Evolutionary conservation across 164 flowering plant species (phyloP).

Genomic region (Hamamelis virginiana): DNA sequence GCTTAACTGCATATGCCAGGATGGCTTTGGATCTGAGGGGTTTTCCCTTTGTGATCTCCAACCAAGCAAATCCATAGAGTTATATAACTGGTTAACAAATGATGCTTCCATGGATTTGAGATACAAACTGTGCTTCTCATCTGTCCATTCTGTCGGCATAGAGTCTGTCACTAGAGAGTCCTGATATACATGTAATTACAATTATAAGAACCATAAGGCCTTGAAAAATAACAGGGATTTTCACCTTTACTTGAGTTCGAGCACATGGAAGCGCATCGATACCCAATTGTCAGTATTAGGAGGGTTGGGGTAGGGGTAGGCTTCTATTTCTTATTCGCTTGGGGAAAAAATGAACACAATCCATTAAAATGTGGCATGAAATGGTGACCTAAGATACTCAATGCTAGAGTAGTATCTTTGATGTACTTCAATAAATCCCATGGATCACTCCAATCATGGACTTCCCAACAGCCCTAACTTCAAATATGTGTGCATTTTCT

Average conservation of each 20-base stretch:
- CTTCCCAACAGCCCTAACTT: too few relatives aligned
- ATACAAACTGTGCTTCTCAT: slow-evolving; percentile 83
- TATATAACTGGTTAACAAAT: slow-evolving; percentile 59
- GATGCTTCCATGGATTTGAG: slow-evolving; percentile 84
- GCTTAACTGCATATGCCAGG: slow-evolving; percentile 12
- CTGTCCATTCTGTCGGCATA: slow-evolving; percentile 63
- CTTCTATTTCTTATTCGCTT: too few relatives aligned
- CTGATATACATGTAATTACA: slow-evolving; percentile 24
- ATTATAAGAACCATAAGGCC: neutral
- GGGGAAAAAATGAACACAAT: too few relatives aligned
- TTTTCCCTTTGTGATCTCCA: slow-evolving; percentile 22
- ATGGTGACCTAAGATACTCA: too few relatives aligned
- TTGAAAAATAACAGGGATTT: neutral
- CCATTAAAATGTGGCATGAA: too few relatives aligned
- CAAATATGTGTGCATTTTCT: too few relatives aligned
- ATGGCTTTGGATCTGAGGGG: slow-evolving; percentile 20
- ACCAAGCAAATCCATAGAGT: slow-evolving; percentile 33
- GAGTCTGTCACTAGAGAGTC: slow-evolving; percentile 28
- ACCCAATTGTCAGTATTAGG: too few relatives aligned
- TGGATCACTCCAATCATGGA: too few relatives aligned
- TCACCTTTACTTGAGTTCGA: neutral
- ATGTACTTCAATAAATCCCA: too few relatives aligned
- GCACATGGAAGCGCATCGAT: too few relatives aligned
- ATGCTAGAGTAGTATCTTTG: too few relatives aligned
- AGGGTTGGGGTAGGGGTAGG: too few relatives aligned